A percentile compares a stretch with the other conserved stretches of the same genome.
Evolutionary conservation across 495 filamentous ascomycete species (phyloP).

Genomic region (Penicillium cinerascens): DNA sequence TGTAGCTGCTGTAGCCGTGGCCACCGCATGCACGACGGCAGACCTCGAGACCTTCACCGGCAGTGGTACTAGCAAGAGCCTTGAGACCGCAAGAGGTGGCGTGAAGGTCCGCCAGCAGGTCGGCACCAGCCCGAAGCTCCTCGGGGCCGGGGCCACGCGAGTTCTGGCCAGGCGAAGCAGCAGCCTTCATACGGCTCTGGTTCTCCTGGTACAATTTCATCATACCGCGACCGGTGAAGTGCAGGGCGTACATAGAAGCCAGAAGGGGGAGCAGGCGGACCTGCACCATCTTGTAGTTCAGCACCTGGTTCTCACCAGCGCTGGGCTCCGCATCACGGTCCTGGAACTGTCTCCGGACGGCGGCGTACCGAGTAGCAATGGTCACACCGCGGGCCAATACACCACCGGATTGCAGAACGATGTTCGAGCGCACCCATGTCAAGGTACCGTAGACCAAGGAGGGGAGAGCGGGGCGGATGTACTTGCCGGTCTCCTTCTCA

Average conservation of each 20-base stretch:
- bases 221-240: slow-evolving; percentile 70
- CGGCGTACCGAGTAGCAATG: slow-evolving; percentile 67
- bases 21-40: slow-evolving; percentile 71
- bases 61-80: slow-evolving; percentile 62
- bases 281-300: slow-evolving; percentile 78
- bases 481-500: slow-evolving; percentile 58
- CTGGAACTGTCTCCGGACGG: slow-evolving; percentile 67
- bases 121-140: slow-evolving; percentile 58
- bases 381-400: slow-evolving; percentile 71
- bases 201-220: slow-evolving; percentile 64
- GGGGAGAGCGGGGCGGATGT: slow-evolving; percentile 59
- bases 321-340: slow-evolving; percentile 57
- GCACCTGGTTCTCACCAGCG: slow-evolving; percentile 62
- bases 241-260: slow-evolving; percentile 70
- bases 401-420: slow-evolving; percentile 63
- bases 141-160: slow-evolving; percentile 62
- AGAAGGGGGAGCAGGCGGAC: slow-evolving; percentile 64
- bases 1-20: slow-evolving; percentile 68
- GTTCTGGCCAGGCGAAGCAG: slow-evolving; percentile 33
- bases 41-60: slow-evolving; percentile 65
- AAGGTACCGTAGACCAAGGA: slow-evolving; percentile 68
- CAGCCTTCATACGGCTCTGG: slow-evolving; percentile 56
- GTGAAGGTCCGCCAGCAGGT: slow-evolving; percentile 68
- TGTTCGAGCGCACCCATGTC: slow-evolving; percentile 68
- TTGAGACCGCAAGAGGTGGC: slow-evolving; percentile 73